Evolutionary conservation across 768 basidiomycete genomes (phyloP), one percentile per base, ranked within the genome.

Genomic region (Leccinum fibrillosum): DNA sequence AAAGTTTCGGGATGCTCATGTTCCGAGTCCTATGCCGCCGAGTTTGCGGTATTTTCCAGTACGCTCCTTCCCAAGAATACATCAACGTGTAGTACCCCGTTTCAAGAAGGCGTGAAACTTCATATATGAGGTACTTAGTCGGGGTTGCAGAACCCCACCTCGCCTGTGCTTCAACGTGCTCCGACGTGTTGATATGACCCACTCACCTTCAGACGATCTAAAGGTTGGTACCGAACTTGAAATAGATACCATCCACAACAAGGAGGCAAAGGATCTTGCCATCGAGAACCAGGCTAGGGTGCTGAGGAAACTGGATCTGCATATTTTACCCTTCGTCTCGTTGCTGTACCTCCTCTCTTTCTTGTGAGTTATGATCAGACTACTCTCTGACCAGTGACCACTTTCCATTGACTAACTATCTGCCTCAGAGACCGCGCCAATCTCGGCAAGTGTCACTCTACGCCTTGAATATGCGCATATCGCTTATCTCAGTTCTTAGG

Each of bases 351-450:
- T 52, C 34, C 2, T 52, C 13, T 35, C 50, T 9, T 52, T 35
- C 21, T 23, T 52, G 50, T 52, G 19, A 35, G 50, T 52, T 21
- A 23, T 8, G 32, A 34, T 23, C 34, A 35, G 50, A 15, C 30
- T 52, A 17, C 13, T 35, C n/a, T 50, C 19, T 11, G 30, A 51
- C 50, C 6, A 9, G 19, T 6, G 30, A 34, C 50, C 19, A 9
- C n/a, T 15, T 52, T 52, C 30, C 8, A 17, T 34, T 3, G 30
- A 49, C 44, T 49, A 25, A 49, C 23, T 19, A 42, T 19, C 34
- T 30, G 25, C 42, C 17, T 49, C 47, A 78, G 77, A 44, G 80
- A 81, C 58, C 76, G 80, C 8, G 63, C 73, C 49, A 82, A 80
- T 62, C 70, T 81, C 48, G 79, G 80, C 53, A 63, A 70, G 72